Conservation (phyloP, 257 asterid genomes). For the Nicotiana otophora region DNA sequence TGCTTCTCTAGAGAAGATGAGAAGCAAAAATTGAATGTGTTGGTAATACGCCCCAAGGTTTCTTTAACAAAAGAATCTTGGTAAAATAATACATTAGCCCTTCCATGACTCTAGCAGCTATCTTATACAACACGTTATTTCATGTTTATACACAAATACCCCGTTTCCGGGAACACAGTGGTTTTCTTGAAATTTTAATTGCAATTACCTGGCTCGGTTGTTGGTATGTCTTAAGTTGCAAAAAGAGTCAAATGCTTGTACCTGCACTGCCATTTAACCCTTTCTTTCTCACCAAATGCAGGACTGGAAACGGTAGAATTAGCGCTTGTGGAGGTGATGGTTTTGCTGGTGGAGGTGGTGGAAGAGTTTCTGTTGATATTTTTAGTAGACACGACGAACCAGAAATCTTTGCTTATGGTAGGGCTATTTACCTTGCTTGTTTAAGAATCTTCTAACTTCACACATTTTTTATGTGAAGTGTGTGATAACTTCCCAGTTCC, state of each 20-base stretch:
- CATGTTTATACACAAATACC: neutral
- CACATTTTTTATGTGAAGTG: neutral
- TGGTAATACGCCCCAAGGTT: neutral
- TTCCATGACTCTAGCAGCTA: neutral
- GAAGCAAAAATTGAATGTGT: neutral
- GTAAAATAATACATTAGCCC: neutral
- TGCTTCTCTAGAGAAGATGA: conserved; percentile 1
- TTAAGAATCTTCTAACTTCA: neutral
- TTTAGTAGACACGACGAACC: conserved; percentile 98
- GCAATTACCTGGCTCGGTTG: neutral
- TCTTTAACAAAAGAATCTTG: neutral
- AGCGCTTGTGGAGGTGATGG: conserved; percentile 97
- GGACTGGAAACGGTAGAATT: conserved; percentile 81
- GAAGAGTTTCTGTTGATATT: conserved; percentile 87
- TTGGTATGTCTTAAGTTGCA: neutral
- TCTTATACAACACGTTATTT: neutral
- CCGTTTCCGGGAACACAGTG: neutral
- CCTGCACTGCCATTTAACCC: neutral
- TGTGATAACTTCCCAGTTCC: neutral
- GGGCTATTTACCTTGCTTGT: neutral
- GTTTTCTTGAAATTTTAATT: neutral
- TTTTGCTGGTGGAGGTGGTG: conserved; percentile 98
- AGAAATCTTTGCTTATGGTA: conserved; percentile 67
- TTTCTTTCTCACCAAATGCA: conserved; percentile 43
- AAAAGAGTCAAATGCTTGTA: neutral